Conservation (phyloP, 2,329 filamentous ascomycete genomes). For the Cryoendolithus antarcticus region DNA sequence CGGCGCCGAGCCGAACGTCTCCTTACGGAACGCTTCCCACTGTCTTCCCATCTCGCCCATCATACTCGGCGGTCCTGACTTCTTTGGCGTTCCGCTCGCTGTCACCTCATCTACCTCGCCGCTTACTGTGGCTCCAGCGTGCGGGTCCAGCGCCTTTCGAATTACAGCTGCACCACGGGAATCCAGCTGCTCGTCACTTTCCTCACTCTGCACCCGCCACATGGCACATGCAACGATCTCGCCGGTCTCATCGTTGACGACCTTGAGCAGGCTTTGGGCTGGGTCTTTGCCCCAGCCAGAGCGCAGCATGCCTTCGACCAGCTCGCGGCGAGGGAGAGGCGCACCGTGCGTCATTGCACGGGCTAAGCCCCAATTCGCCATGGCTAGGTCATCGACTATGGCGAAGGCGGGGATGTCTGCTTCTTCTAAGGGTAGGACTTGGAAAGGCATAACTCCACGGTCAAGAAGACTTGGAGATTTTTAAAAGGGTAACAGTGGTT, state of each 20-base stretch:
- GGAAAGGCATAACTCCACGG: constrained; percentile 11
- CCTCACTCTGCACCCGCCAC: constrained; percentile 10
- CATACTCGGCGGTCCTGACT: constrained; percentile 1
- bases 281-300: constrained; percentile 5
- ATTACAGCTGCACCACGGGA: background rate
- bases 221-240: constrained; percentile 13
- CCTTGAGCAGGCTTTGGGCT: constrained; percentile 10
- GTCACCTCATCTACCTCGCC: constrained; percentile 1
- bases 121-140: background rate
- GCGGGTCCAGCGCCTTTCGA: background rate
- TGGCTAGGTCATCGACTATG: constrained; percentile 11
- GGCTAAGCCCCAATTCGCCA: constrained; percentile 9
- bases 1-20: constrained; percentile 7
- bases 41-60: constrained; percentile 4
- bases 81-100: constrained; percentile 1
- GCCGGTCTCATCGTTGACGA: constrained; percentile 9
- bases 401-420: constrained; percentile 13
- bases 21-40: constrained; percentile 8
- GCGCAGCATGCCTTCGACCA: constrained; percentile 9
- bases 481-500: too few species aligned
- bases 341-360: constrained; percentile 9
- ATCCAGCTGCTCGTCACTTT: background rate
- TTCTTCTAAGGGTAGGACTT: constrained; percentile 10
- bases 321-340: constrained; percentile 5
- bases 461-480: too few species aligned